Conservation (phyloP, 2,329 filamentous ascomycete species). For the Penicillium psychrosexuale region DNA sequence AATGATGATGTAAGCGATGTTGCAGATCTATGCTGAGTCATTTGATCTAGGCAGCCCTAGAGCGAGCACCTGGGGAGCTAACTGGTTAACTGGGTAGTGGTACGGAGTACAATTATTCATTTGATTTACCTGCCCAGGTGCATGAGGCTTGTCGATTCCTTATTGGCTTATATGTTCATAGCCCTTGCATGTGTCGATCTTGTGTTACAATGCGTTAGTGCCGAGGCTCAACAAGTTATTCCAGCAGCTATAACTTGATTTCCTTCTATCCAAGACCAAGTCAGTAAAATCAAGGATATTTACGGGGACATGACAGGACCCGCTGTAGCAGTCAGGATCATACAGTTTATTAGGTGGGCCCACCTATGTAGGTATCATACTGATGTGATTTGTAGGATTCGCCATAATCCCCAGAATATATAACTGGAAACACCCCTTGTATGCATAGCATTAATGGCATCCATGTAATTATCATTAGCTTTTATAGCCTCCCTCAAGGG, state of each 20-base stretch:
- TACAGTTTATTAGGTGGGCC: not conserved
- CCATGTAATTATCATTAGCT: not conserved
- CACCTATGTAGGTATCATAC: not conserved
- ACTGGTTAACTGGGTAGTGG: too few relatives aligned
- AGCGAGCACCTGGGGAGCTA: not conserved
- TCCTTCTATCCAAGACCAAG: not conserved
- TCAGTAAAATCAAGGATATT: too few relatives aligned
- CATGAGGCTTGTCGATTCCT: not conserved
- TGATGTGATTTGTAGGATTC: not conserved
- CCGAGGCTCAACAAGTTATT: not conserved
- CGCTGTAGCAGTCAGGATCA: too few relatives aligned
- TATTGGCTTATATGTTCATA: not conserved
- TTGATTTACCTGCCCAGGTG: not conserved
- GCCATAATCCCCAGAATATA: not conserved
- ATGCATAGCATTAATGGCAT: not conserved
- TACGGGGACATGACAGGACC: too few relatives aligned
- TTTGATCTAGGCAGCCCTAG: not conserved
- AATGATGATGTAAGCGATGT: constrained; percentile 21
- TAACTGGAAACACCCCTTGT: not conserved
- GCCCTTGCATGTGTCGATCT: constrained; percentile 4
- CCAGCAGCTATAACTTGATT: not conserved
- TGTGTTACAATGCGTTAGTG: not conserved
- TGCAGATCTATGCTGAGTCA: constrained; percentile 15
- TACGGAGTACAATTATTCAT: not conserved
- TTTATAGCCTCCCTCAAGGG: not conserved